Percentiles rank a stretch among this genome's conserved stretches.
Conservation (phyloP, 2,329 filamentous ascomycete species). For the Calonectria leucothoes region DNA sequence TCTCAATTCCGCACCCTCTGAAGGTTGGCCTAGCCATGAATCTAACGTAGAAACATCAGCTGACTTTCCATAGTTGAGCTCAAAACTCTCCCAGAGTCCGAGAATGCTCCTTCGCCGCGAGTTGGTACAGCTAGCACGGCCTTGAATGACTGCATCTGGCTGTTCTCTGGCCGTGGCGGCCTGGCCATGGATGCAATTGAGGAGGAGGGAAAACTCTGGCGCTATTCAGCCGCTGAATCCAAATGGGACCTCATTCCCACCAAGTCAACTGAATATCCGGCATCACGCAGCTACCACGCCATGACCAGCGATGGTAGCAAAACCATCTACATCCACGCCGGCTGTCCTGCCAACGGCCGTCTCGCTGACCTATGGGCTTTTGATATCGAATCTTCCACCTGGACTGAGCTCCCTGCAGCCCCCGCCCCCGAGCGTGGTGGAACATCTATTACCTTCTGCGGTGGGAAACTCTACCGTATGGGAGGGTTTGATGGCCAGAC, state of each 20-base stretch:
- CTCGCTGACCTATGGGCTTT: slow-evolving; percentile 73
- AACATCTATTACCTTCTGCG: slow-evolving; percentile 56
- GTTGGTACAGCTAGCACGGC: slow-evolving; percentile 65
- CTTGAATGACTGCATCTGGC: slow-evolving; percentile 61
- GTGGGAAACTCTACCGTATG: slow-evolving; percentile 65
- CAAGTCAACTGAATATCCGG: slow-evolving; percentile 52
- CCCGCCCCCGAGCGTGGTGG: slow-evolving; percentile 56
- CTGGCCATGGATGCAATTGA: slow-evolving; percentile 69
- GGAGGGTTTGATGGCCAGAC: slow-evolving; percentile 72
- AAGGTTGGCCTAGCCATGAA: not conserved
- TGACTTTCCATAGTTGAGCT: not conserved
- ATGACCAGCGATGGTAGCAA: slow-evolving; percentile 51
- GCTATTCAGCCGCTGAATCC: slow-evolving; percentile 53
- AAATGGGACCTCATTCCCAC: slow-evolving; percentile 62
- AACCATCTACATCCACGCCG: slow-evolving; percentile 69
- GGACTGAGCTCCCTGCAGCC: slow-evolving; percentile 65
- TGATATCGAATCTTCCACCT: slow-evolving; percentile 52
- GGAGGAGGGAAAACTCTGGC: slow-evolving; percentile 68
- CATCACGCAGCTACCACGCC: slow-evolving; percentile 68
- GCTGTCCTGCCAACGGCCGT: slow-evolving; percentile 67
- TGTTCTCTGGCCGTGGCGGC: slow-evolving; percentile 74
- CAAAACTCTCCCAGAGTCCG: slow-evolving; percentile 33
- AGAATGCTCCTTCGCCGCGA: slow-evolving; percentile 59
- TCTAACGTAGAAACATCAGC: not conserved
- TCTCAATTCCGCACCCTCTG: slow-evolving; percentile 26